Conservation (phyloP, 2,329 filamentous ascomycete genomes). For the Endothia cerciana region DNA sequence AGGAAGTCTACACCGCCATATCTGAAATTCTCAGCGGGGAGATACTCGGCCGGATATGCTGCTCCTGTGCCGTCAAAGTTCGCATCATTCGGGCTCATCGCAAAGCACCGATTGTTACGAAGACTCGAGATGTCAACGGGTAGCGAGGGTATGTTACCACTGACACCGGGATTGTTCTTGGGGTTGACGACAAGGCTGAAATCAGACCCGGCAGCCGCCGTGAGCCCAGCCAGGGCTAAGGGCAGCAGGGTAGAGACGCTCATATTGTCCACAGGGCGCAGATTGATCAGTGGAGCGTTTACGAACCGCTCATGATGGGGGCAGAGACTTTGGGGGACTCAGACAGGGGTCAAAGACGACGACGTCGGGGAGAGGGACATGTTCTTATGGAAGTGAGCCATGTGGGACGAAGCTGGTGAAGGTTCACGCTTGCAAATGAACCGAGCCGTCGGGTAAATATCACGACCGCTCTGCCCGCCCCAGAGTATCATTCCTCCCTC, state of each 20-base stretch:
- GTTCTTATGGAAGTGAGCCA: not conserved
- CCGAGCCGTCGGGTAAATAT: conserved; percentile 16
- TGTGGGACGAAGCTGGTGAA: not conserved
- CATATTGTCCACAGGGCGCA: not conserved
- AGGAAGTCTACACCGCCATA: conserved; percentile 31
- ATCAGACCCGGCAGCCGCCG: not conserved
- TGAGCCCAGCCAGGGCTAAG: not conserved
- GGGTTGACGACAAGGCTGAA: conserved; percentile 24
- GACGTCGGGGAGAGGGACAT: not conserved
- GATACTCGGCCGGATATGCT: conserved; percentile 30
- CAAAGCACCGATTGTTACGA: conserved; percentile 31
- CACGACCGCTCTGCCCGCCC: not conserved
- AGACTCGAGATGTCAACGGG: conserved; percentile 29
- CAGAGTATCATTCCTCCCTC: not conserved
- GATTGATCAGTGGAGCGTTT: too few relatives aligned
- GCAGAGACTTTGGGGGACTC: not conserved
- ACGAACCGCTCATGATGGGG: not conserved
- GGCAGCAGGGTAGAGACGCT: not conserved
- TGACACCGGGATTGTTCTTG: conserved; percentile 25
- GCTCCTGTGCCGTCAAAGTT: conserved; percentile 31
- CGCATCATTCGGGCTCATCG: conserved; percentile 27
- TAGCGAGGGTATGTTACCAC: conserved; percentile 14
- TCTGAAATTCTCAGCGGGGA: conserved; percentile 26
- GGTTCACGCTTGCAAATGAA: conserved; percentile 6
- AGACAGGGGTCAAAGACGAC: not conserved